Evolutionary conservation across 257 asterid genomes (phyloP).

Genomic region (Asclepias syriaca): DNA sequence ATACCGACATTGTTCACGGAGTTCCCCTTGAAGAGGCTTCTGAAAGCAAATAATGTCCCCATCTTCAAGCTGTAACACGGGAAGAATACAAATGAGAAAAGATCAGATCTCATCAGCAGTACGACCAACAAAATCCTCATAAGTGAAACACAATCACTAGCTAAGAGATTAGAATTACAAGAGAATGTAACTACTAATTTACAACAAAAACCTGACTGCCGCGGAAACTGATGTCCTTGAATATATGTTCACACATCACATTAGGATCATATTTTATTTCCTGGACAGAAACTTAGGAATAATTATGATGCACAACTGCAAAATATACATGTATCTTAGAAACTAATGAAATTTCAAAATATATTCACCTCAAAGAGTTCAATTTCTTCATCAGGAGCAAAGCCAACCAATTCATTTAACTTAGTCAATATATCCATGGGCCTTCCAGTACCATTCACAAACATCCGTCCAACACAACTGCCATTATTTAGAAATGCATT

Average conservation of each 20-base stretch:
- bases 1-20: constrained; percentile 44
- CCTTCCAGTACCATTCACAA: constrained; percentile 58
- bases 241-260: constrained; percentile 73
- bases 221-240: constrained; percentile 51
- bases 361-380: constrained; percentile 67
- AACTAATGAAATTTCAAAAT: neutral
- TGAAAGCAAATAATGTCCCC: constrained; percentile 82
- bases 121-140: neutral
- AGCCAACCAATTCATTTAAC: constrained; percentile 72
- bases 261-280: constrained; percentile 75
- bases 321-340: neutral
- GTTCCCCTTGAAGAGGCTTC: constrained; percentile 43
- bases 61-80: constrained; percentile 57
- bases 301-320: neutral
- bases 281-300: constrained; percentile 29
- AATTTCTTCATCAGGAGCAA: constrained; percentile 63
- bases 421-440: constrained; percentile 53
- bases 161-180: neutral
- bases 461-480: constrained; percentile 68
- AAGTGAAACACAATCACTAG: neutral
- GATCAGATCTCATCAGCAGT: neutral
- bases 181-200: constrained; percentile 1
- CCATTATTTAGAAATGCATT: neutral
- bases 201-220: constrained; percentile 45
- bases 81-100: constrained; percentile 18